Conservation (phyloP, 2,329 filamentous ascomycete genomes). For the Pyrenophora tritici-repentis region DNA sequence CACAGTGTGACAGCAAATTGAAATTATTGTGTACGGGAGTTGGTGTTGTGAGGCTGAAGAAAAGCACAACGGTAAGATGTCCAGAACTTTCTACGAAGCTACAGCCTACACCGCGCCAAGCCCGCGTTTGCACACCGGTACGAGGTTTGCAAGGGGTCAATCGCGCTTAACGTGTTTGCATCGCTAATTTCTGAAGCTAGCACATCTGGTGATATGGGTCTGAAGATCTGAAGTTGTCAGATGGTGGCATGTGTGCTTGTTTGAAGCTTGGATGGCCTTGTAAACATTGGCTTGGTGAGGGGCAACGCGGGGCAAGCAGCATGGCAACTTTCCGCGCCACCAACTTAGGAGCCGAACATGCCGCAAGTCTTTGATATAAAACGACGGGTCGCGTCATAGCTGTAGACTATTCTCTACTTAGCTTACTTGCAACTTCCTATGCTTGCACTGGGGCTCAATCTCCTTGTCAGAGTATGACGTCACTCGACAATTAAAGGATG, state of each 20-base stretch:
- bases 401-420: too few relatives aligned
- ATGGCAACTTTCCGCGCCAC: not conserved
- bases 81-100: slow-evolving; percentile 45
- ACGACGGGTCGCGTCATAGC: too few relatives aligned
- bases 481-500: too few relatives aligned
- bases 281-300: slow-evolving; percentile 26
- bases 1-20: too few relatives aligned
- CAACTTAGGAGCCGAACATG: too few relatives aligned
- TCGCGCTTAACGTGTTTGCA: not conserved
- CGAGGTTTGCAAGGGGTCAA: not conserved
- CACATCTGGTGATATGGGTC: not conserved
- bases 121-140: slow-evolving; percentile 16
- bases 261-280: slow-evolving; percentile 3
- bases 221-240: not conserved
- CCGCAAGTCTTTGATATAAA: too few relatives aligned
- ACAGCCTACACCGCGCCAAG: slow-evolving; percentile 31
- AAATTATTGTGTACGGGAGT: too few relatives aligned
- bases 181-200: not conserved
- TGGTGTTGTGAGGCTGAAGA: slow-evolving; percentile 25
- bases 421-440: too few relatives aligned
- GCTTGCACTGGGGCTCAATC: too few relatives aligned
- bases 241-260: not conserved
- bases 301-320: slow-evolving; percentile 34
- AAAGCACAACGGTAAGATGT: slow-evolving; percentile 28
- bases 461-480: too few relatives aligned